A percentile compares a stretch with the other conserved stretches of the same genome.
These are phyloP conservation scores for Termitomyces sp. DNA, from an alignment of 768 basidiomycete genomes.

Conservation along the genomic window DNA sequence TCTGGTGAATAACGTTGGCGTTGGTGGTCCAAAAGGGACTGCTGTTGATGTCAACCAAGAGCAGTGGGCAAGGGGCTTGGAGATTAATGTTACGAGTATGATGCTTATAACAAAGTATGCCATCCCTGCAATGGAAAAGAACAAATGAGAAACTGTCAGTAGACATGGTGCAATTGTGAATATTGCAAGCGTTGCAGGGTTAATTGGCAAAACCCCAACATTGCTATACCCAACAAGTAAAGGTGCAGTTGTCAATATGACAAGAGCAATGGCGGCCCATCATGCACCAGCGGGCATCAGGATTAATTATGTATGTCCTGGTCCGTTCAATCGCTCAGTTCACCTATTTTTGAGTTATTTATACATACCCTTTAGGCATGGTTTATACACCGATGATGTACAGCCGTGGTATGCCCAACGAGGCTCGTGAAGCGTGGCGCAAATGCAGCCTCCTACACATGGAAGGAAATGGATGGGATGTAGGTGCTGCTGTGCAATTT, in stretches of 20 bases:
- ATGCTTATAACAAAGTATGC: conserved; percentile 38
- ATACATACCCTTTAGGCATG: conserved; percentile 24
- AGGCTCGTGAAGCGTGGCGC: conserved; percentile 29
- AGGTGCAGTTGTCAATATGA: conserved; percentile 38
- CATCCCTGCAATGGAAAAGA: conserved; percentile 36
- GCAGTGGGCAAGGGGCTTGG: conserved; percentile 29
- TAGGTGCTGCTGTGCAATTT: conserved; percentile 32
- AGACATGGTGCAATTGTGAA: conserved; percentile 37
- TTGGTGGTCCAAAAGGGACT: conserved; percentile 30
- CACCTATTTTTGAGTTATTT: background rate
- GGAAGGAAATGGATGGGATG: conserved; percentile 40
- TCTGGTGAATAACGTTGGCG: conserved; percentile 36
- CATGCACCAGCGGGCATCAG: conserved; percentile 33
- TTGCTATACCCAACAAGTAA: conserved; percentile 37
- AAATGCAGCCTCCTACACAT: conserved; percentile 31
- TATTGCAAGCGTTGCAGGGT: conserved; percentile 31
- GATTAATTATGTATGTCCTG: conserved; percentile 36
- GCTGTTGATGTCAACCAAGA: conserved; percentile 30
- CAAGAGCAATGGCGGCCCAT: conserved; percentile 37
- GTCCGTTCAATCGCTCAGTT: conserved; percentile 14
- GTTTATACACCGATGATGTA: conserved; percentile 38
- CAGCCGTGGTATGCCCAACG: conserved; percentile 26
- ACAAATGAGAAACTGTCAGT: conserved; percentile 18
- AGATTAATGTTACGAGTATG: conserved; percentile 37
- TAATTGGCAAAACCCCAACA: conserved; percentile 32